Evolutionary conservation across 106 monocot genomes (phyloP).

Genomic region (Ottelia alismoides): DNA sequence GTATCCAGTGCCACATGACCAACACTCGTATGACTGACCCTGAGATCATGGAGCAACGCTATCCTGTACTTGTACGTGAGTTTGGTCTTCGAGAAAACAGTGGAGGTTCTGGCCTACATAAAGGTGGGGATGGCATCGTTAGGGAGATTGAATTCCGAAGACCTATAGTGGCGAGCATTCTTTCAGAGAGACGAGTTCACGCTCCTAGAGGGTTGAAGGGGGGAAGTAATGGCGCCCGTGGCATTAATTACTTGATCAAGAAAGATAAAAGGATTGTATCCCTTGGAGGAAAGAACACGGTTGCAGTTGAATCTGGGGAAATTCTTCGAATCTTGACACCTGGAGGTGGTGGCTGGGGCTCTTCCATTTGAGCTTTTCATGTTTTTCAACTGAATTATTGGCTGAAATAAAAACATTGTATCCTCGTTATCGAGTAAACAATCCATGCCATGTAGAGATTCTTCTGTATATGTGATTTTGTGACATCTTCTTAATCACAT

Average conservation of each 20-base stretch:
- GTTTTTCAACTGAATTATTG: too few species aligned
- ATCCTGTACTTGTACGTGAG: slow-evolving; percentile 61
- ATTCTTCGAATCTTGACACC: slow-evolving; percentile 78
- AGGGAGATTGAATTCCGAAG: slow-evolving; percentile 81
- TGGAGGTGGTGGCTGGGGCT: slow-evolving; percentile 89
- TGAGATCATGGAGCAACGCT: slow-evolving; percentile 91
- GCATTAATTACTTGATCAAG: slow-evolving; percentile 56
- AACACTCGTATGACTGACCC: slow-evolving; percentile 97
- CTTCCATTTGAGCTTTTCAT: too few species aligned
- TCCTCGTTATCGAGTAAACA: too few species aligned
- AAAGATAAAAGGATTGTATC: slow-evolving; percentile 57
- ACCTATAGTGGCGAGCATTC: slow-evolving; percentile 70
- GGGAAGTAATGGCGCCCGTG: slow-evolving; percentile 54
- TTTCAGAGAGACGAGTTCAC: slow-evolving; percentile 75
- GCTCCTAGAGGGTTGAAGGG: slow-evolving; percentile 74
- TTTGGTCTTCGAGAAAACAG: slow-evolving; percentile 71
- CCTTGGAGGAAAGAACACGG: slow-evolving; percentile 89
- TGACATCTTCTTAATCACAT: too few species aligned
- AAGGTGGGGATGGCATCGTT: slow-evolving; percentile 84
- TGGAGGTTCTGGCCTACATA: slow-evolving; percentile 58
- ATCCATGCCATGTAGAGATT: too few species aligned
- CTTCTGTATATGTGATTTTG: too few species aligned
- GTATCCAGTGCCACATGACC: slow-evolving; percentile 97
- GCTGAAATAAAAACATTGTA: too few species aligned
- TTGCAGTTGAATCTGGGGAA: slow-evolving; percentile 58